Evolutionary conservation across 495 filamentous ascomycete genomes (phyloP), one percentile per base, ranked within the genome.

Genomic region (Xylaria telfairii): DNA sequence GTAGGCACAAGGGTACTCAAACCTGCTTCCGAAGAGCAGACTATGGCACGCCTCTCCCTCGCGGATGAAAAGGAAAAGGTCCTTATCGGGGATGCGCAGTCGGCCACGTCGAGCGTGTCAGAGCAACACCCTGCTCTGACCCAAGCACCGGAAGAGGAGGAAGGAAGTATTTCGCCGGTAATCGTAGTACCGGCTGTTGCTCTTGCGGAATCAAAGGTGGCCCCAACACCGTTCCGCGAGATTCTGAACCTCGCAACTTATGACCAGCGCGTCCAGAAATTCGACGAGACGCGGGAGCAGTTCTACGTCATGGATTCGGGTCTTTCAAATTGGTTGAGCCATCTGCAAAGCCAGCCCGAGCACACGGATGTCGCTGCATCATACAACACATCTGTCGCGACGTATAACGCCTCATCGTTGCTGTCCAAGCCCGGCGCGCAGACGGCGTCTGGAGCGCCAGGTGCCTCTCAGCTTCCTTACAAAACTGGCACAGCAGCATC

Each of bases 231-330:
- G 7, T 94, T 94, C 80, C 87, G 91, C 28, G 90, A 94, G 46
- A 95, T 96, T 59, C 81, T 93, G 60, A 87, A 87, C 5, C 82
- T 93, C 42, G 84, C 86, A 24, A 83, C 86, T 7, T 73, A 87
- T 0, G 74, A 84, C 30, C 91, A 94, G 47, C 89, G 93, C 28
- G 90, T 94, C 56, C 79, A 83, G 44, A 87, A 88, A 1, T 96
- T 90, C 76, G 86, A 93, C 71, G 87, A 88, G 42, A 91, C 91
- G 0, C 86, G 92, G 59, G 80, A 84, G 19, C 89, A 93, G 65
- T 93, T 93, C 71, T 90, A 91, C 1, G 79, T 83, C 12, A 86
- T 91, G 66, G 87, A 97, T 66, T 90, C 90, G 9, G 93, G 94
- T 3, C 80, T 97, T 13, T 80, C 82, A n/a, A 81, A 90, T 62